Conservation (phyloP, 73 alveolate species). For the Blepharisma stoltei region DNA sequence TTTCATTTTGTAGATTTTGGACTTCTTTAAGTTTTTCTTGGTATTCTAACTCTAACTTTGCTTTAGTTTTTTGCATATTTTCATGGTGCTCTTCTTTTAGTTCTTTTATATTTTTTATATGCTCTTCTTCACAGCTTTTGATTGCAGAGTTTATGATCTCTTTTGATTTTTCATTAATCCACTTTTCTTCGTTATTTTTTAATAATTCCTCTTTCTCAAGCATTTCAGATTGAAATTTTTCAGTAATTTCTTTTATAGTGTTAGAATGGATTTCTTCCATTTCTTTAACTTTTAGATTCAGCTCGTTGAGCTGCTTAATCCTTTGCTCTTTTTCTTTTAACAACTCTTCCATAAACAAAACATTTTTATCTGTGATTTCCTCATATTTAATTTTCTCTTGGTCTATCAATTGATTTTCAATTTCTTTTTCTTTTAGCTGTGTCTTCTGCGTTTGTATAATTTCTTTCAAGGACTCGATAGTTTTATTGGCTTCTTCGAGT, state of each 20-base stretch:
- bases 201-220: conserved; percentile 87
- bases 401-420: neutral
- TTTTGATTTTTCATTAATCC: conserved; percentile 89
- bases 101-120: conserved; percentile 59
- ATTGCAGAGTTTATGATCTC: conserved; percentile 88
- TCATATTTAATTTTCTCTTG: conserved; percentile 43
- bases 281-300: conserved; percentile 62
- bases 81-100: conserved; percentile 64
- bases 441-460: neutral
- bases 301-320: conserved; percentile 47
- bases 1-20: conserved; percentile 72
- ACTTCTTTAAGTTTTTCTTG: conserved; percentile 73
- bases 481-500: conserved; percentile 1
- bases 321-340: conserved; percentile 60
- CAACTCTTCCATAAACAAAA: conserved; percentile 54
- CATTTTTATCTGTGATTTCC: conserved; percentile 53
- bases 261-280: conserved; percentile 62
- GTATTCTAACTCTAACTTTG: conserved; percentile 58
- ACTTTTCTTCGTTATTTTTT: conserved; percentile 82
- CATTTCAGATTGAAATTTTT: conserved; percentile 70
- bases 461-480: conserved; percentile 11
- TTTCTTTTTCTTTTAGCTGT: neutral
- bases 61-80: conserved; percentile 63
- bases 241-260: conserved; percentile 62
- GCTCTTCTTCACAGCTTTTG: conserved; percentile 90